These are phyloP conservation scores for Handroanthus guayacan DNA, from an alignment of 257 asterid genomes.

Conservation along the genomic window DNA sequence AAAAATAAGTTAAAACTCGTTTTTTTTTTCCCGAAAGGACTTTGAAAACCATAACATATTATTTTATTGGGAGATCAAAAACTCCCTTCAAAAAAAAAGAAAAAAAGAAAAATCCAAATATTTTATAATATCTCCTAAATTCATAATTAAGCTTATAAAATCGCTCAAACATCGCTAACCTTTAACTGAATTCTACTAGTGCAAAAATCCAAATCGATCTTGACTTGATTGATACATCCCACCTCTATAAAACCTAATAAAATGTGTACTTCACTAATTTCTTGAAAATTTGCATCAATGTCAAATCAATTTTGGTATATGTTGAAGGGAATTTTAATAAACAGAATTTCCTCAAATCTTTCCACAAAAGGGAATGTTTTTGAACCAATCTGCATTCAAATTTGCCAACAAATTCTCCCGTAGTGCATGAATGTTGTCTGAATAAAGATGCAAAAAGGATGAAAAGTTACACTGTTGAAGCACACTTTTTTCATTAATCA, in stretches of 20 bases:
- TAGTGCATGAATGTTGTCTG: conserved; percentile 37
- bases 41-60: too few species aligned
- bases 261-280: conserved; percentile 20
- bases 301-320: conserved; percentile 34
- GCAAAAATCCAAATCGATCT: neutral
- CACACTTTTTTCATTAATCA: conserved; percentile 27
- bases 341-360: neutral
- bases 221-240: conserved; percentile 31
- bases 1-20: too few species aligned
- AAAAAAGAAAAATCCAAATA: too few species aligned
- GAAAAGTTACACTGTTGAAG: conserved; percentile 12
- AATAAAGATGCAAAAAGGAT: conserved; percentile 27
- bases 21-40: too few species aligned
- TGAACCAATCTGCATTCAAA: neutral
- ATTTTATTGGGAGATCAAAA: too few species aligned
- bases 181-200: too few species aligned
- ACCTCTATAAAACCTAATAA: conserved; percentile 11
- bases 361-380: neutral
- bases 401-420: conserved; percentile 25
- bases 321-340: conserved; percentile 23
- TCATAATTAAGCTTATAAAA: too few species aligned
- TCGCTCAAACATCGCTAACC: too few species aligned
- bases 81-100: too few species aligned
- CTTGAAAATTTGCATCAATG: conserved; percentile 24
- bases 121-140: too few species aligned